Evolutionary conservation across 495 filamentous ascomycete species (phyloP).

Genomic region (Xeromyces bisporus): DNA sequence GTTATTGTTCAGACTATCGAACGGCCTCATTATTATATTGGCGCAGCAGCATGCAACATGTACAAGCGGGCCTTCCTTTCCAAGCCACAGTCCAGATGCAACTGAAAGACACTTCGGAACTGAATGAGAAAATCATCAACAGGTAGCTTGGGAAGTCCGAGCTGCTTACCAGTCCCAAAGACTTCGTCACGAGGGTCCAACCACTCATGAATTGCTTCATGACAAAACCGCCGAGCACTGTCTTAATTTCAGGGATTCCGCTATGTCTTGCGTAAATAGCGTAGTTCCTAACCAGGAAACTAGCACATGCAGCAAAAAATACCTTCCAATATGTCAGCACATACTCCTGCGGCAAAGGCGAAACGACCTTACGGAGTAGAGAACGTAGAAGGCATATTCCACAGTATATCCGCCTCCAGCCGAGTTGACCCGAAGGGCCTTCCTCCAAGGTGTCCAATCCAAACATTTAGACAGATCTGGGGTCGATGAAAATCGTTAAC

Average conservation of each 20-base stretch:
- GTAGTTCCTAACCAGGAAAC: constrained; percentile 64
- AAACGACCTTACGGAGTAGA: constrained; percentile 49
- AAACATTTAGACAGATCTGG: constrained; percentile 55
- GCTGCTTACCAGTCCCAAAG: constrained; percentile 60
- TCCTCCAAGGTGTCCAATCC: constrained; percentile 76
- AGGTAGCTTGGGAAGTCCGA: no score
- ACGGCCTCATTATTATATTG: constrained; percentile 86
- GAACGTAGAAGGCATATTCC: constrained; percentile 71
- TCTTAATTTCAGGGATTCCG: constrained; percentile 97
- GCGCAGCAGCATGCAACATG: constrained; percentile 97
- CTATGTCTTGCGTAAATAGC: constrained; percentile 86
- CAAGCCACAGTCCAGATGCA: constrained; percentile 93
- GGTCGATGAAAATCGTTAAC: constrained; percentile 1
- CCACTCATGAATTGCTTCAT: constrained; percentile 78
- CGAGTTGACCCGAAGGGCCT: constrained; percentile 47
- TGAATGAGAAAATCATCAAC: constrained; percentile 14
- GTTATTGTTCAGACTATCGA: constrained; percentile 66
- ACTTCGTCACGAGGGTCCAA: constrained; percentile 91
- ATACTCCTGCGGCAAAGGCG: constrained; percentile 2
- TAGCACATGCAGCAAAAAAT: constrained; percentile 63
- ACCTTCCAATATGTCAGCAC: constrained; percentile 32
- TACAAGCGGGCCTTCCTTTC: constrained; percentile 92
- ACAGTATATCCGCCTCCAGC: constrained; percentile 55
- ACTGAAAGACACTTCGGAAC: constrained; percentile 63
- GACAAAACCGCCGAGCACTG: constrained; percentile 84